Evolutionary conservation across 2,329 filamentous ascomycete species (phyloP).

Genomic region (Xylariales sp.): DNA sequence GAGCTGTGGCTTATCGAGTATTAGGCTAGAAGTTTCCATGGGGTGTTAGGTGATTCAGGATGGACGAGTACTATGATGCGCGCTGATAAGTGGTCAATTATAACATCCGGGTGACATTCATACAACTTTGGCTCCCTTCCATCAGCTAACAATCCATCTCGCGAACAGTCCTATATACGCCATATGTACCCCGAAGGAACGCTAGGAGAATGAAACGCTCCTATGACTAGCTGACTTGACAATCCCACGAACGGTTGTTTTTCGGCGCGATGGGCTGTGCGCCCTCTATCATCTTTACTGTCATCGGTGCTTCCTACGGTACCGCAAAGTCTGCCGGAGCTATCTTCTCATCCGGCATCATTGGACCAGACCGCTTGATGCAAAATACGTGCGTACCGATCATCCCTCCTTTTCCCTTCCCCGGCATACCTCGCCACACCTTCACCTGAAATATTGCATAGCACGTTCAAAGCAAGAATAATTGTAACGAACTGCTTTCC

Average conservation of each 20-base stretch:
- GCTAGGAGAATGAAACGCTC: neutral
- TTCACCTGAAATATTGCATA: neutral
- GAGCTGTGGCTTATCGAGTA: neutral
- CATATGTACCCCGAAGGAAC: constrained; percentile 47
- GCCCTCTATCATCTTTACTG: constrained; percentile 93
- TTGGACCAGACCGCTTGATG: constrained; percentile 59
- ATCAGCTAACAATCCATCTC: neutral
- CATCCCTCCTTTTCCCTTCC: neutral
- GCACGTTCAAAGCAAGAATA: neutral
- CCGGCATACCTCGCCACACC: neutral
- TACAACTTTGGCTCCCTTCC: neutral
- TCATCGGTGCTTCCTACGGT: constrained; percentile 95
- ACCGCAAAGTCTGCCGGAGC: constrained; percentile 87
- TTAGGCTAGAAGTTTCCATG: neutral
- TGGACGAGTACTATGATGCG: constrained; percentile 31
- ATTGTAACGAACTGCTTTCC: neutral
- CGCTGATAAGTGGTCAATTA: constrained; percentile 28
- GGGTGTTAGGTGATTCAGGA: neutral
- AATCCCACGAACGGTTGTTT: constrained; percentile 65
- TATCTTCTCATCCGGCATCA: constrained; percentile 58
- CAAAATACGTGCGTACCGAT: constrained; percentile 52
- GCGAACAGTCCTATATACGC: constrained; percentile 57
- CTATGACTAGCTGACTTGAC: neutral
- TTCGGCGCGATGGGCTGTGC: constrained; percentile 87
- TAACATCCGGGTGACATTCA: neutral